phyloP scores from a whole-genome alignment of 176 grass and related monocot genomes.

The Juncus effusus region DNA sequence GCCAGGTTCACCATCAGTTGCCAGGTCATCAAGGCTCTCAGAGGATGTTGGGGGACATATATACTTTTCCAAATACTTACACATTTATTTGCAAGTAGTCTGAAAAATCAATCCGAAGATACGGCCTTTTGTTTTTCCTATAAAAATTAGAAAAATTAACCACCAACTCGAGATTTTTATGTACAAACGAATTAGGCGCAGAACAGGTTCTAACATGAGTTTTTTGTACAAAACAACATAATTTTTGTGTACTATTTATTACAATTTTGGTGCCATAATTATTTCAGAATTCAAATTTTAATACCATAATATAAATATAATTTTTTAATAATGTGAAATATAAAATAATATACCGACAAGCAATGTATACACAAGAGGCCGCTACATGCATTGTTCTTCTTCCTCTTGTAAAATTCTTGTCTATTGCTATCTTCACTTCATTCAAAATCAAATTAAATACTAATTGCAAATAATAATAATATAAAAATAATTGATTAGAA shows the following conservation, averaged over 20 bases:
- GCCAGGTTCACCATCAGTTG: too few relatives aligned
- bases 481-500: constrained; percentile 6
- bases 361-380: constrained; percentile 87
- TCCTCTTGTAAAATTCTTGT: constrained; percentile 72
- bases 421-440: constrained; percentile 76
- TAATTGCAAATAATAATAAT: constrained; percentile 12
- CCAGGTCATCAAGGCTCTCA: too few relatives aligned
- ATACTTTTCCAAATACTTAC: too few relatives aligned
- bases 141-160: constrained; percentile 28
- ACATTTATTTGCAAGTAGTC: constrained; percentile 84
- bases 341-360: constrained; percentile 51
- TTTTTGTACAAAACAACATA: not conserved
- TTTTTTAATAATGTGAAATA: constrained; percentile 10
- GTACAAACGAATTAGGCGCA: not conserved
- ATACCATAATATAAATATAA: too few relatives aligned
- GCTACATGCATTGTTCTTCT: constrained; percentile 63
- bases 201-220: not conserved
- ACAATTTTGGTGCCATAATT: too few relatives aligned
- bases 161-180: not conserved
- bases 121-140: constrained; percentile 78
- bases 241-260: too few relatives aligned
- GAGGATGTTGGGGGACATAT: too few relatives aligned
- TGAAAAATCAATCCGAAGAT: constrained; percentile 92
- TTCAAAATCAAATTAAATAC: constrained; percentile 30
- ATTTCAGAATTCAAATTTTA: too few relatives aligned